Evolutionary conservation across 208 protist species (phyloP).

Genomic region (Angomonas deanei): DNA sequence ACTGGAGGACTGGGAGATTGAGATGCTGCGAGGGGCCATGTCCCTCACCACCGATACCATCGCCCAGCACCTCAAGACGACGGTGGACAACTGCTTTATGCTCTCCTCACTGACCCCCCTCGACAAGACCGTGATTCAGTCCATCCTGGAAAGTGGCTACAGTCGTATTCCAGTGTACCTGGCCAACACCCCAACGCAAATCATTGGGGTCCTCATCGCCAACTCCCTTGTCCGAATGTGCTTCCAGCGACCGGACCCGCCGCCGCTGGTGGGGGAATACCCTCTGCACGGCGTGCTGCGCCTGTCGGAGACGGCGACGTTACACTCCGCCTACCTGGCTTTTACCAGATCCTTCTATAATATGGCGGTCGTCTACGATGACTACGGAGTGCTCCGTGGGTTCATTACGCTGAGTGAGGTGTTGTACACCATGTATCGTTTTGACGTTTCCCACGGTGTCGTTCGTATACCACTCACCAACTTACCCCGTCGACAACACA

Average conservation of each 20-base stretch:
- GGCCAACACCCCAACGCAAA: constrained; percentile 51
- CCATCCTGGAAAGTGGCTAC: constrained; percentile 61
- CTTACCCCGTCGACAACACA: constrained; percentile 31
- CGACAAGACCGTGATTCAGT: constrained; percentile 49
- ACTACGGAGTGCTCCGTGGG: constrained; percentile 40
- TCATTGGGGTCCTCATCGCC: constrained; percentile 82
- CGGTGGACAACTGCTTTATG: constrained; percentile 65
- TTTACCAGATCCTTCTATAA: constrained; percentile 48
- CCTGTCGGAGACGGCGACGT: constrained; percentile 35
- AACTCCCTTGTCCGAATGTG: constrained; percentile 76
- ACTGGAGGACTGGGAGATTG: constrained; percentile 57
- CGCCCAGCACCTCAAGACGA: constrained; percentile 47
- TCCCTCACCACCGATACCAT: constrained; percentile 58
- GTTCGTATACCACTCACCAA: constrained; percentile 6
- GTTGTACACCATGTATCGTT: constrained; percentile 41
- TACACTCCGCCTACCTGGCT: constrained; percentile 63
- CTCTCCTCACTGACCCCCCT: constrained; percentile 49
- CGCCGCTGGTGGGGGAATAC: constrained; percentile 59
- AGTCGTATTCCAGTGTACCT: constrained; percentile 85
- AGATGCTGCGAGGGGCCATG: constrained; percentile 72
- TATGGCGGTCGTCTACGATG: constrained; percentile 66
- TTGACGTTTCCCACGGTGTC: constrained; percentile 15
- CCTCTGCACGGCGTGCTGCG: constrained; percentile 58
- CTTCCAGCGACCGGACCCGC: constrained; percentile 39
- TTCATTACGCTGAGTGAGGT: constrained; percentile 68